Conservation (phyloP, 2,329 filamentous ascomycete genomes). For the Hypoxylon sp. region DNA sequence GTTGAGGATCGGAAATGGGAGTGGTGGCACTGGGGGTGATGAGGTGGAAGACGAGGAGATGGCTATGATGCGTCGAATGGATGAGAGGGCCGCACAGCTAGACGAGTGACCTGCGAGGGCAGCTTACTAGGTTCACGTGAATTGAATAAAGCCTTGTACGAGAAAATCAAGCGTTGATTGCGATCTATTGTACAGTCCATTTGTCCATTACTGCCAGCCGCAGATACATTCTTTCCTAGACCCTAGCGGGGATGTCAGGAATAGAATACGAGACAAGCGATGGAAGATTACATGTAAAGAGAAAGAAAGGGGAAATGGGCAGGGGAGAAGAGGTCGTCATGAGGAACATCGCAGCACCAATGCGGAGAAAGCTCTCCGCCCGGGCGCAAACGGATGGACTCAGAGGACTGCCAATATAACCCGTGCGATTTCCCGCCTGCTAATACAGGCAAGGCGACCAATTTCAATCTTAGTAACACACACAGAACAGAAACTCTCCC, state of each 20-base stretch:
- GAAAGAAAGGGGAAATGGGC: background rate
- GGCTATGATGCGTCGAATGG: constrained; percentile 59
- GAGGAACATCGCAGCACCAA: too few species aligned
- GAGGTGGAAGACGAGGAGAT: constrained; percentile 57
- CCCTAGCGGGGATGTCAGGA: background rate
- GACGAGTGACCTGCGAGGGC: constrained; percentile 8
- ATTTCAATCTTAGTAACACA: background rate
- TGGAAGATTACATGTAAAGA: background rate
- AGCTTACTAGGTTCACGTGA: background rate
- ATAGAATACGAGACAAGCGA: background rate
- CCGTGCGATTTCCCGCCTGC: too few species aligned
- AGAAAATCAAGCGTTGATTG: background rate
- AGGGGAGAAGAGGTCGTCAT: background rate
- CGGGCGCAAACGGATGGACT: too few species aligned
- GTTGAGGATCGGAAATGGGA: constrained; percentile 52
- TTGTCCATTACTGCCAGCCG: background rate
- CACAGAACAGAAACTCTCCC: background rate
- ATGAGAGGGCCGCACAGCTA: constrained; percentile 52
- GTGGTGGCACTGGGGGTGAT: constrained; percentile 32
- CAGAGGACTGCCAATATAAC: too few species aligned
- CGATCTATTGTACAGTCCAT: background rate
- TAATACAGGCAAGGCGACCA: too few species aligned
- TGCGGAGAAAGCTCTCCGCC: background rate
- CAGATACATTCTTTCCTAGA: background rate
- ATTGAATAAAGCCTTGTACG: background rate